These are phyloP conservation scores for Colletotrichum neosansevieriae DNA, from an alignment of 2,329 filamentous ascomycete genomes.

Conservation along the genomic window DNA sequence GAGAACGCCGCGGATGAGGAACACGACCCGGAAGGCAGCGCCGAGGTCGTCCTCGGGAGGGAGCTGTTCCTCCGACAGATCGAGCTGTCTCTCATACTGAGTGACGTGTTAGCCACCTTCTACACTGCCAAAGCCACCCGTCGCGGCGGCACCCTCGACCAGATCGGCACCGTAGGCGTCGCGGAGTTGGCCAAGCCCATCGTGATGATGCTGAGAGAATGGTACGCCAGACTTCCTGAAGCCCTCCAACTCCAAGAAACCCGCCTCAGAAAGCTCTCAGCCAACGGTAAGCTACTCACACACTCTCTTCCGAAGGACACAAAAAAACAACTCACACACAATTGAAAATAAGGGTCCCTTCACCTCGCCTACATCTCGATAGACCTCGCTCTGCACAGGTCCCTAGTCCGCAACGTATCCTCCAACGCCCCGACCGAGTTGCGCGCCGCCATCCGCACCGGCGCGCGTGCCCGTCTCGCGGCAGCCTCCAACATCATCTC, in stretches of 20 bases:
- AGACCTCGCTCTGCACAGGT: conserved; percentile 63
- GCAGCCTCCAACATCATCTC: conserved; percentile 55
- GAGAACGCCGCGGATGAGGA: conserved; percentile 53
- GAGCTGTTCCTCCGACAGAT: conserved; percentile 64
- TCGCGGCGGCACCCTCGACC: conserved; percentile 47
- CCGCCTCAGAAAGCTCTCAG: conserved; percentile 55
- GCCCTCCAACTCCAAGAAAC: conserved; percentile 59
- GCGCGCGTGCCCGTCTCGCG: conserved; percentile 54
- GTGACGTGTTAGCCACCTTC: conserved; percentile 62
- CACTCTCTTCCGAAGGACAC: conserved; percentile 24
- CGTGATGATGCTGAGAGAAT: conserved; percentile 51
- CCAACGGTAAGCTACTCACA: conserved; percentile 44
- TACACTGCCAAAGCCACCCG: conserved; percentile 55
- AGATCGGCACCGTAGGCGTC: conserved; percentile 49
- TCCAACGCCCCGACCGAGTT: conserved; percentile 47
- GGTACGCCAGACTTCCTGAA: conserved; percentile 60
- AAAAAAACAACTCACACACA: conserved; percentile 36
- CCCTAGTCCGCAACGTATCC: conserved; percentile 59
- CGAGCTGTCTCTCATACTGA: conserved; percentile 62
- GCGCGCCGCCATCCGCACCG: conserved; percentile 50
- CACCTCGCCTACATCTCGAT: conserved; percentile 65
- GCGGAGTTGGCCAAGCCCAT: conserved; percentile 51
- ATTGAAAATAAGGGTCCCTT: conserved; percentile 55
- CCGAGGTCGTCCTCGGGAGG: conserved; percentile 58
- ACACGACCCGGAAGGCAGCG: conserved; percentile 52